These are phyloP conservation scores for Hirsutella minnesotensis DNA, from an alignment of 2,329 filamentous ascomycete species.

Conservation along the genomic window DNA sequence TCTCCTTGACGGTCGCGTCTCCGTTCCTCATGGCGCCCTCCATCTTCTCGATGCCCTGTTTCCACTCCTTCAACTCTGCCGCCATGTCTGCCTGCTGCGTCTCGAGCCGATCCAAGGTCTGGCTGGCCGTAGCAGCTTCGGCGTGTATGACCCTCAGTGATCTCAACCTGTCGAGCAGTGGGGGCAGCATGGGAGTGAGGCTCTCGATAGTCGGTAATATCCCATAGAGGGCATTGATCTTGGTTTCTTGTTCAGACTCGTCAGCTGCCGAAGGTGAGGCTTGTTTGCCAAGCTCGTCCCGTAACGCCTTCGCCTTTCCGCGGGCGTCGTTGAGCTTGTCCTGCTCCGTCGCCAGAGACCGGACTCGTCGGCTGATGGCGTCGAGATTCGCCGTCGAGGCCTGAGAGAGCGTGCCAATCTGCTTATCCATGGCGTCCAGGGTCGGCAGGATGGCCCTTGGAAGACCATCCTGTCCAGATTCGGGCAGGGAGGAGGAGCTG, in stretches of 20 bases:
- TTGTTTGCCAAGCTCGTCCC: conserved; percentile 44
- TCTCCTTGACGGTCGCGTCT: conserved; percentile 59
- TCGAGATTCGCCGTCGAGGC: conserved; percentile 64
- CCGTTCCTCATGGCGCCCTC: conserved; percentile 63
- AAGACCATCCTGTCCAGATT: conserved; percentile 42
- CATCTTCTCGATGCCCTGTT: conserved; percentile 65
- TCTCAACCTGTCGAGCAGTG: conserved; percentile 72
- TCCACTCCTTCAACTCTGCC: conserved; percentile 76
- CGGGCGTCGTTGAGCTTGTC: conserved; percentile 57
- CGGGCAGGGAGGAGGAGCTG: conserved; percentile 54
- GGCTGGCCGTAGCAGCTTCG: conserved; percentile 70
- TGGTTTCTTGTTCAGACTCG: conserved; percentile 62
- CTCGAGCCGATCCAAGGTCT: conserved; percentile 68
- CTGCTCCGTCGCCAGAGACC: conserved; percentile 59
- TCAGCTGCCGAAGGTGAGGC: conserved; percentile 28
- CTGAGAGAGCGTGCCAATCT: conserved; percentile 63
- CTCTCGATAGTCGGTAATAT: conserved; percentile 81
- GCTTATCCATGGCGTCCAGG: conserved; percentile 67
- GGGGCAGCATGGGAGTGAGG: conserved; percentile 72
- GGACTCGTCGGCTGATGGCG: conserved; percentile 56
- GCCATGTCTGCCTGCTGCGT: conserved; percentile 71
- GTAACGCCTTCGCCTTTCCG: conserved; percentile 47
- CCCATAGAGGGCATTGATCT: conserved; percentile 85
- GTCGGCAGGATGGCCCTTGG: conserved; percentile 68
- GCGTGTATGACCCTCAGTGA: conserved; percentile 77